Evolutionary conservation across 192 early-diverging fungal genomes (phyloP), one percentile per base, ranked within the genome.

Genomic region (Spinellus fusiger): DNA sequence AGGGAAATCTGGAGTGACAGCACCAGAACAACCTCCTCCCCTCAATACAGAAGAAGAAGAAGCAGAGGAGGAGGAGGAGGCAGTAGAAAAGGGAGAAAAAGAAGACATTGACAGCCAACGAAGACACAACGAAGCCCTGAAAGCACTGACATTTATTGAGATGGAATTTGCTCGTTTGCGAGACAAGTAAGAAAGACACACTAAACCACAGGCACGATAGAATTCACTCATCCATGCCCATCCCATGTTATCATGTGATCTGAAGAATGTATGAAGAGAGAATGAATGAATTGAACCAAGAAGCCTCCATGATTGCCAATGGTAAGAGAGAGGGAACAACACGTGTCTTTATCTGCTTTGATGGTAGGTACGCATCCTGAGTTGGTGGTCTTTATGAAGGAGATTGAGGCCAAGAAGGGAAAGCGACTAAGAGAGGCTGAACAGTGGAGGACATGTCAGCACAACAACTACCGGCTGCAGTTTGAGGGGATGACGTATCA

Each of bases 201-300:
- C 5, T 50, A 7, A 29, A 35, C 16, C 18, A 28, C 27, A 33
- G 12, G 23, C 1, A 16, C 2, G 12, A 52, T 53, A 22, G n/a
- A 25, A 13, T 38, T 26, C 33, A 32, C 48, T 15, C 13, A 40
- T 27, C 23, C 20, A 46, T 49, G 18, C 6, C 18, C 25, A 23
- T 23, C 0, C 20, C 18, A 9, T 16, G 4, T 27, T 13, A 47
- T 13, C 59, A 23, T 7, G 38, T 8, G 1, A 35, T 33, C 5
- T 1, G 33, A 70, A 82, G 80, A 52, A 73, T 83, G 72, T 83
- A 83, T 34, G 63, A 83, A 29, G 80, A 83, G 56, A 80, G 75
- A 20, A 75, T 80, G 76, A 47, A 49, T 1, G 80, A 80, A 40
- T 46, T 83, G 13, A 75, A 80, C 35, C 56, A 73, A 40, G 80